Conservation (phyloP, 2,329 filamentous ascomycete species). For the Boeremia lycopersici region DNA sequence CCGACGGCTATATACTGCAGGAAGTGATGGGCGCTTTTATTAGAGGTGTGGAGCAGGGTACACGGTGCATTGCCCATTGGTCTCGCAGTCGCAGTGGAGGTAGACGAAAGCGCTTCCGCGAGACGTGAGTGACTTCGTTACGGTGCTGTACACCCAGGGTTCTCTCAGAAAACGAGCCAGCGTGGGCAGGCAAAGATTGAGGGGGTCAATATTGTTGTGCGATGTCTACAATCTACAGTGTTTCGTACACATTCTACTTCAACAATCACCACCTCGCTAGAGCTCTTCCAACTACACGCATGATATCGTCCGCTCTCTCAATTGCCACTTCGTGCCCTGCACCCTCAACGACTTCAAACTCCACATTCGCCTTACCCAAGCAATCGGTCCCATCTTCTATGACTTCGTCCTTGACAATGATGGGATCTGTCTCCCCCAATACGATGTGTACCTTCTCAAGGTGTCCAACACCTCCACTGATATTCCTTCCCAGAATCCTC, state of each 20-base stretch:
- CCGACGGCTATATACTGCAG: background rate
- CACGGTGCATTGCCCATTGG: background rate
- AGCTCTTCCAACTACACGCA: constrained; percentile 55
- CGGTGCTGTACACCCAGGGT: no score
- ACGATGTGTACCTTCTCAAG: constrained; percentile 65
- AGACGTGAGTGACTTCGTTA: background rate
- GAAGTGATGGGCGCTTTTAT: constrained; percentile 11
- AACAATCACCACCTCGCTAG: constrained; percentile 35
- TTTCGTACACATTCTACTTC: background rate
- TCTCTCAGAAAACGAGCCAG: no score
- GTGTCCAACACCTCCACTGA: constrained; percentile 45
- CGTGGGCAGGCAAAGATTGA: no score
- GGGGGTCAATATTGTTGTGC: background rate
- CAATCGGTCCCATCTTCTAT: constrained; percentile 64
- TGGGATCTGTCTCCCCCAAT: constrained; percentile 68
- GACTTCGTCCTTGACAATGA: constrained; percentile 70
- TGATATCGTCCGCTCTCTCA: constrained; percentile 64
- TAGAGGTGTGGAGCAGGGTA: constrained; percentile 1
- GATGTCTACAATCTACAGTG: background rate
- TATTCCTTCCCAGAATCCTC: constrained; percentile 58
- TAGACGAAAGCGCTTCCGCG: constrained; percentile 1
- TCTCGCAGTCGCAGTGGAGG: background rate
- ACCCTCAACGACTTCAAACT: constrained; percentile 60
- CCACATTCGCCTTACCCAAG: constrained; percentile 64
- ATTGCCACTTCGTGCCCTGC: constrained; percentile 75